These are phyloP conservation scores for Erigeron canadensis DNA, from an alignment of 129 eudicot genomes.

Conservation along the genomic window DNA sequence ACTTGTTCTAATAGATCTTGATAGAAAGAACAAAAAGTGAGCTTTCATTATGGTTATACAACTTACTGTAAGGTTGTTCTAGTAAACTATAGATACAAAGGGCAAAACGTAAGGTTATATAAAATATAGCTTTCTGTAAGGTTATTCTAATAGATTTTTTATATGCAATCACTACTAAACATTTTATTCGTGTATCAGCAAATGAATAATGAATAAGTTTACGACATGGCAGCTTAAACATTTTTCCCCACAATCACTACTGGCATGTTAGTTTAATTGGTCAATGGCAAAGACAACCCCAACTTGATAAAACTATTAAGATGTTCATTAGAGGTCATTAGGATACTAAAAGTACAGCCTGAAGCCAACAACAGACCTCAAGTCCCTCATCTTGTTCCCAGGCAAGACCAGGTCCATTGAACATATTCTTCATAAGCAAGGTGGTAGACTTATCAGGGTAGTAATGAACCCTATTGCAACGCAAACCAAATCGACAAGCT, in stretches of 20 bases:
- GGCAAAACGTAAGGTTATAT: slow-evolving; percentile 17
- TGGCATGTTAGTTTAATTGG: slow-evolving; percentile 18
- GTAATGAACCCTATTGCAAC: slow-evolving; percentile 93
- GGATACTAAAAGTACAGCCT: slow-evolving; percentile 89
- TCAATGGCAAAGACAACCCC: slow-evolving; percentile 7
- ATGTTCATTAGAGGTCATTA: slow-evolving; percentile 34
- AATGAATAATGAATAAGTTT: slow-evolving; percentile 2
- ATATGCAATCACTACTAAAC: background rate
- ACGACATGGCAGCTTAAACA: slow-evolving; percentile 1
- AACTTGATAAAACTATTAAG: slow-evolving; percentile 12
- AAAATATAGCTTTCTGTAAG: background rate
- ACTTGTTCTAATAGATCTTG: too few relatives aligned
- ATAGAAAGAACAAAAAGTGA: slow-evolving; percentile 5
- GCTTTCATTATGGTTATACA: background rate
- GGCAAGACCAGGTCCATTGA: slow-evolving; percentile 94
- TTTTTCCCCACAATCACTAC: slow-evolving; percentile 3
- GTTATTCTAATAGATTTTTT: background rate
- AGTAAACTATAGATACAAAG: background rate
- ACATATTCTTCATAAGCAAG: slow-evolving; percentile 94
- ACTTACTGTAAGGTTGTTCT: too few relatives aligned
- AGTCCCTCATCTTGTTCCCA: slow-evolving; percentile 99
- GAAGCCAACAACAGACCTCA: slow-evolving; percentile 99
- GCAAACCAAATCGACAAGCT: slow-evolving; percentile 88
- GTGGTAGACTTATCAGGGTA: slow-evolving; percentile 92
- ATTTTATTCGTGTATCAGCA: slow-evolving; percentile 9